phyloP scores from a whole-genome alignment of 805 yeast species.

The Yamadazyma paraphyllophila region DNA sequence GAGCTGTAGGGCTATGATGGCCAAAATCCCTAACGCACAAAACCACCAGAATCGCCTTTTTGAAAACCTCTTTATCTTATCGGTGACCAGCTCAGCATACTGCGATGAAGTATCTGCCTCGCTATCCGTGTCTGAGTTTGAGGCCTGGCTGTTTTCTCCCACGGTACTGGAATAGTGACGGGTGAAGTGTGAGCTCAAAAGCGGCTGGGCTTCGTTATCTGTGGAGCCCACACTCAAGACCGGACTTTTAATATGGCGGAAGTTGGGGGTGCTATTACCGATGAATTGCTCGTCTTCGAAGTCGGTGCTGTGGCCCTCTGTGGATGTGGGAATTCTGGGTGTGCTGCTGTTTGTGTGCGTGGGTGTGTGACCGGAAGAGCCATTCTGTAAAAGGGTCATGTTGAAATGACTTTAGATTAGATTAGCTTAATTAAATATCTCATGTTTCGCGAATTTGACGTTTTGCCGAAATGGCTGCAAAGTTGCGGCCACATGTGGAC shows the following conservation, averaged over 20 bases:
- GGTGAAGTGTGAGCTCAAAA: slow-evolving; percentile 3
- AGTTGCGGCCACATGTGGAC: not conserved
- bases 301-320: not conserved
- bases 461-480: slow-evolving; percentile 2
- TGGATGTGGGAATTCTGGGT: not conserved
- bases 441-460: not conserved
- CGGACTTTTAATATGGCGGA: slow-evolving; percentile 3
- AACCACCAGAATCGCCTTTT: slow-evolving; percentile 45
- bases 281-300: not conserved
- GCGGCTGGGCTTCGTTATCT: slow-evolving; percentile 1
- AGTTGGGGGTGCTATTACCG: not conserved
- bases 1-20: slow-evolving; percentile 56
- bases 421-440: not conserved
- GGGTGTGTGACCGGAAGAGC: not conserved
- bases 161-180: not conserved
- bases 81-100: slow-evolving; percentile 8
- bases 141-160: not conserved
- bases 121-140: not conserved
- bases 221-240: not conserved
- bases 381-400: not conserved
- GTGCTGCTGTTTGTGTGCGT: not conserved
- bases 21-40: slow-evolving; percentile 47
- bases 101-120: not conserved
- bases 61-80: slow-evolving; percentile 17
- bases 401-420: not conserved